Percentiles rank a stretch among this genome's conserved stretches.
Conservation (phyloP, 371 early-diverging fungal species). For the Mortierella sp. region DNA sequence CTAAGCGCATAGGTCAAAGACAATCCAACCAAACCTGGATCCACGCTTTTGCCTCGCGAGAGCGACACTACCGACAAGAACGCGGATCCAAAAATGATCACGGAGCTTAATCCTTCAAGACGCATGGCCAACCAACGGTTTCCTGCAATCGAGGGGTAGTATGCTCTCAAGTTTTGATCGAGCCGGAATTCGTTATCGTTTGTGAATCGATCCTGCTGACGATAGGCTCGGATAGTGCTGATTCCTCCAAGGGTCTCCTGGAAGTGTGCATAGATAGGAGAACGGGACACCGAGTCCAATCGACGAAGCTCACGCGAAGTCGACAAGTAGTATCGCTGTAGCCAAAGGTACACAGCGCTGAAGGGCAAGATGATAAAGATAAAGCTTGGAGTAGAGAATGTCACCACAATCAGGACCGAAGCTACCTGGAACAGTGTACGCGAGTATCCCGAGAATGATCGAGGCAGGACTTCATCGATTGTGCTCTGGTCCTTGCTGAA, state of each 20-base stretch:
- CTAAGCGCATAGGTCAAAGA: conserved; percentile 87
- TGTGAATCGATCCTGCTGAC: conserved; percentile 77
- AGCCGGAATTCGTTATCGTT: conserved; percentile 78
- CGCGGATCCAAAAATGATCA: conserved; percentile 77
- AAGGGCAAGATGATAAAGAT: conserved; percentile 68
- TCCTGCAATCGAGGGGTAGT: conserved; percentile 82
- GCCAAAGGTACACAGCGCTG: conserved; percentile 65
- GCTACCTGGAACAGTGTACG: conserved; percentile 61
- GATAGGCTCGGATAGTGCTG: conserved; percentile 86
- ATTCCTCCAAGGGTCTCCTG: conserved; percentile 83
- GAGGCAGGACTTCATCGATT: conserved; percentile 83
- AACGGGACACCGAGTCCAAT: conserved; percentile 82
- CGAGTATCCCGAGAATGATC: conserved; percentile 72
- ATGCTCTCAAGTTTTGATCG: conserved; percentile 85
- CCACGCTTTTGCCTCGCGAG: conserved; percentile 56
- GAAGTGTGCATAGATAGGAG: conserved; percentile 88
- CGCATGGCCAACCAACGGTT: conserved; percentile 95
- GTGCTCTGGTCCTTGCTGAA: conserved; percentile 91
- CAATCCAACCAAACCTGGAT: conserved; percentile 85
- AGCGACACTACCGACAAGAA: conserved; percentile 71
- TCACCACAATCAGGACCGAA: conserved; percentile 69
- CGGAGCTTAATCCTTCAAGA: conserved; percentile 79
- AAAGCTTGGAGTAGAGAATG: conserved; percentile 71
- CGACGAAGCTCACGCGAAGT: conserved; percentile 84
- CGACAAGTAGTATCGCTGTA: conserved; percentile 76